Percentiles rank a stretch among this genome's conserved stretches.
Conservation (phyloP, 2,329 filamentous ascomycete genomes). For the Anisogramma anomala region DNA sequence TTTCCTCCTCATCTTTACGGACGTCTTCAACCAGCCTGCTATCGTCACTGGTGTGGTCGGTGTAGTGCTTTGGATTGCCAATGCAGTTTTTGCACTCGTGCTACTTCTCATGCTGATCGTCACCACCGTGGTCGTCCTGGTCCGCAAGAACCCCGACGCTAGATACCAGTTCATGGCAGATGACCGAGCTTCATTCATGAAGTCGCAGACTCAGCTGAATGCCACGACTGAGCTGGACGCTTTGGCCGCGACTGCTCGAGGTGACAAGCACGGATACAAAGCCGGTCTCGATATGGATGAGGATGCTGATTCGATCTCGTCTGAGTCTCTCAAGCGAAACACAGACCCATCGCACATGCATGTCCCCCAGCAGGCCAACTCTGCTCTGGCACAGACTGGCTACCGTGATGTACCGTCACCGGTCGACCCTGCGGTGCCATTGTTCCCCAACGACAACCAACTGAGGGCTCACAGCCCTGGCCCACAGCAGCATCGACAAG, state of each 20-base stretch:
- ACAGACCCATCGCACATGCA: slow-evolving; percentile 23
- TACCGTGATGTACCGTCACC: slow-evolving; percentile 30
- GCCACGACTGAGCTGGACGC: slow-evolving; percentile 80
- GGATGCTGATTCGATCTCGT: slow-evolving; percentile 57
- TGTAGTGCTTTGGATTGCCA: slow-evolving; percentile 78
- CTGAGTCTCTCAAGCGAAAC: slow-evolving; percentile 39
- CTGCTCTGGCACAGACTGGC: slow-evolving; percentile 7
- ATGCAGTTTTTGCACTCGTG: slow-evolving; percentile 71
- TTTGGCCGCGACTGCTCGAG: slow-evolving; percentile 75
- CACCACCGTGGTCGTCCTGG: slow-evolving; percentile 53
- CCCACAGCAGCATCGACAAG: slow-evolving; percentile 17
- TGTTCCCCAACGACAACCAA: slow-evolving; percentile 33
- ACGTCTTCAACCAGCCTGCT: slow-evolving; percentile 71
- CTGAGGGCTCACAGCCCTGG: slow-evolving; percentile 10
- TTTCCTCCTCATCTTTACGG: slow-evolving; percentile 79
- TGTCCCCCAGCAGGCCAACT: slow-evolving; percentile 10
- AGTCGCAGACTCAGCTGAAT: slow-evolving; percentile 73
- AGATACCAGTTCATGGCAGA: slow-evolving; percentile 96
- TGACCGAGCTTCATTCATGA: slow-evolving; percentile 94
- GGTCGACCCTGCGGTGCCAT: slow-evolving; percentile 37
- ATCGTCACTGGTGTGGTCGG: slow-evolving; percentile 82
- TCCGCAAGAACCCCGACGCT: slow-evolving; percentile 87
- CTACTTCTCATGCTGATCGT: slow-evolving; percentile 73
- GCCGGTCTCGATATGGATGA: slow-evolving; percentile 56
- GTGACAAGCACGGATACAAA: slow-evolving; percentile 56